Evolutionary conservation across 257 asterid species (phyloP).

Genomic region (Capsicum baccatum): DNA sequence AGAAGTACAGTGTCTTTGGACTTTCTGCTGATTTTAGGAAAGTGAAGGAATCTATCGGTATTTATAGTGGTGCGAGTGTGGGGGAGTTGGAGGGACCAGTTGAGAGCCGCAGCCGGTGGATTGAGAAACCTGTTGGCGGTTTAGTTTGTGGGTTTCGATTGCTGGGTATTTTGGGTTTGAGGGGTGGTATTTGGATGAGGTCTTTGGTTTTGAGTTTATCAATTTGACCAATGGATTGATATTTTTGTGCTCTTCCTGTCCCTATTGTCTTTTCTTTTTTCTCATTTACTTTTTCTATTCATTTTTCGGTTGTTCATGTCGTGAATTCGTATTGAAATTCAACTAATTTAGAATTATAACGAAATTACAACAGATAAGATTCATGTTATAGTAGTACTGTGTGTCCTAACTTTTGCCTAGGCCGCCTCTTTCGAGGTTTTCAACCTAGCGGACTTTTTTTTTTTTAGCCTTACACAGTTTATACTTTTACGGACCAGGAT

Average conservation of each 20-base stretch:
- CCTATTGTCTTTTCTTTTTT: neutral
- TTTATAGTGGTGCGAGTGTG: slow-evolving; percentile 28
- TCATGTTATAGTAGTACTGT: no score
- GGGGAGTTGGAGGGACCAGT: neutral
- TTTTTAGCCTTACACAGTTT: no score
- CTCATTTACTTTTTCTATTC: neutral
- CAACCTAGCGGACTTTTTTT: no score
- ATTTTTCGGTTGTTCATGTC: no score
- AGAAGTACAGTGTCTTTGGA: neutral
- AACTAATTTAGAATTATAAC: no score
- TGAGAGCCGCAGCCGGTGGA: neutral
- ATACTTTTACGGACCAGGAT: no score
- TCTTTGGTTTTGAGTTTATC: neutral
- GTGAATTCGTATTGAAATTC: no score
- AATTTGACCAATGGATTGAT: neutral
- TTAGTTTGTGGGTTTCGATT: slow-evolving; percentile 26
- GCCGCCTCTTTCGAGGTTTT: no score
- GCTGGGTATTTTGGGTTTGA: neutral
- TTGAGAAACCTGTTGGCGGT: slow-evolving; percentile 45
- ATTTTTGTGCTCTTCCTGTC: neutral
- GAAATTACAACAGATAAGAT: no score
- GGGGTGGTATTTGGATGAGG: neutral
- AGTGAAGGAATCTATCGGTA: neutral
- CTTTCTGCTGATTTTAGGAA: neutral
- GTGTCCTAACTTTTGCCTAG: no score